Evolutionary conservation across 306 rosid genomes (phyloP).

Genomic region (Acacia acuminata): DNA sequence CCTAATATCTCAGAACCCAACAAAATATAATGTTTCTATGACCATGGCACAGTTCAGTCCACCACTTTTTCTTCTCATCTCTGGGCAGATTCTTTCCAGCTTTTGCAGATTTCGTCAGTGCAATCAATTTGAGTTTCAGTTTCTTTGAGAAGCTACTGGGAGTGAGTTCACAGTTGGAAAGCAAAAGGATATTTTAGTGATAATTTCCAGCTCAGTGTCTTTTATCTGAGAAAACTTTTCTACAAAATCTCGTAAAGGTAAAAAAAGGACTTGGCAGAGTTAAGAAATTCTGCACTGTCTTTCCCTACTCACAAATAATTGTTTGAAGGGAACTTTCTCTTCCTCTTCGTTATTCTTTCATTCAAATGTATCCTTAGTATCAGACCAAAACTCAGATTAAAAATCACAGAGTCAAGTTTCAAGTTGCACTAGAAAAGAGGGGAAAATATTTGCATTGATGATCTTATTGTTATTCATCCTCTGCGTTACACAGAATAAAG

Average conservation of each 20-base stretch:
- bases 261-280: background rate
- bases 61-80: background rate
- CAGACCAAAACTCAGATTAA: background rate
- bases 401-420: too few species aligned
- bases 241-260: background rate
- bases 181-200: background rate
- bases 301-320: background rate
- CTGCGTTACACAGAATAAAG: background rate
- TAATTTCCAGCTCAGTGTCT: background rate
- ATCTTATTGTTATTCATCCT: background rate
- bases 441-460: background rate
- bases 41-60: background rate
- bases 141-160: background rate
- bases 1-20: conserved; percentile 33
- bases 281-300: background rate
- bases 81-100: background rate
- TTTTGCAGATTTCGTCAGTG: background rate
- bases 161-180: background rate
- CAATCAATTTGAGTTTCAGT: background rate
- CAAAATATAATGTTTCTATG: background rate
- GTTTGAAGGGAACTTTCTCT: background rate
- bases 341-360: background rate
- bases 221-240: background rate
- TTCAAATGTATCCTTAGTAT: background rate
- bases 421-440: background rate